Base-by-base conservation (phyloP, 495 filamentous ascomycete species). In the Friedmanniomyces simplex region DNA sequence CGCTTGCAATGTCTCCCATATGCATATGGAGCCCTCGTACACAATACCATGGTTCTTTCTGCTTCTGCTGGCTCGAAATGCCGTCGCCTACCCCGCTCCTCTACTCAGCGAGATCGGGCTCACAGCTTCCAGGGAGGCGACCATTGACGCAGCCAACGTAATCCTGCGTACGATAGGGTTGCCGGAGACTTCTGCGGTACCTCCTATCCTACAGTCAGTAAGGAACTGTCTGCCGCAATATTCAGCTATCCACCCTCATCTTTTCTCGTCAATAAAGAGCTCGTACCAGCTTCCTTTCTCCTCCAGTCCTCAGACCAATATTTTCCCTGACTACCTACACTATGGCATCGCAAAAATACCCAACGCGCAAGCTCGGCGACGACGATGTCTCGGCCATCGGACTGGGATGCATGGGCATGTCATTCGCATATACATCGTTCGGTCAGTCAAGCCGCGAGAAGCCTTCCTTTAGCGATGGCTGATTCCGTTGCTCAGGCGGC, bases 341-440 rank as follows among this genome's bases (percentile, higher is more conserved):
- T 26, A 62, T 62, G 60, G 43, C 42, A 6, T 57, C 59, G 21
- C 14, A 5, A 50, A 59, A 55, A 13, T 57, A 55, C 47, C 70
- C 72, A 4, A 69, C 69, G 39, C 70, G 72, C 52, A 71, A 69
- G 54, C 65, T 74, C 42, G 72, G 71, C 30, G 64, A 72, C 42
- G 65, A 67, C 34, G 25, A 24, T 20, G 72, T 73, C 34, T 68
- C 70, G 7, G 71, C 71, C 32, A 55, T 71, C n/a, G 72, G 72
- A 14, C 65, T 75, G 12, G 72, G 71, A 2, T 71, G 69, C 52
- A 75, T 74, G 71, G 72, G 69, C 52, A 72, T 73, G 71, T 61
- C 64, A 0, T 63, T 55, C 32, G 64, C 48, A 24, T 63, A 65
- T 36, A 59, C 55, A 22, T 18, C 8, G 10, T 28, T 21, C 18